These are phyloP conservation scores for Stylosanthes scabra DNA, from an alignment of 331 rosid species.

Conservation along the genomic window DNA sequence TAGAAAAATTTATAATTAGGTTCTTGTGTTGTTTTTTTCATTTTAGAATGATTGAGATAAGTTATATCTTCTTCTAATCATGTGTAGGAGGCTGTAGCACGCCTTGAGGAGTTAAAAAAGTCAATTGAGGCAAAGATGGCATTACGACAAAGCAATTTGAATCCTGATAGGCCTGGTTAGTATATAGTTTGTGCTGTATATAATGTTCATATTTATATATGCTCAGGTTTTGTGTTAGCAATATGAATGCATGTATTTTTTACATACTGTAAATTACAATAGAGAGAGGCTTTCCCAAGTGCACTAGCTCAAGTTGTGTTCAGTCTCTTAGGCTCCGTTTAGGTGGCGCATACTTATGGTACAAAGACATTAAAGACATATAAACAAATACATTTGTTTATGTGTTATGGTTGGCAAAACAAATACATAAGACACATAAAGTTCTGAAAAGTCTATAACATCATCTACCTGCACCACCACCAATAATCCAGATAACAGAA, in stretches of 20 bases:
- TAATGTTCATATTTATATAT: background rate
- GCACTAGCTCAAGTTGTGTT: constrained; percentile 19
- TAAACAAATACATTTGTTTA: too few species aligned
- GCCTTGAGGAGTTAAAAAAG: constrained; percentile 88
- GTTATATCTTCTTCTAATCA: constrained; percentile 9
- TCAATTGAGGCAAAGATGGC: constrained; percentile 87
- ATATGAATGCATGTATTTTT: constrained; percentile 4
- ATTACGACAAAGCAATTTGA: constrained; percentile 90
- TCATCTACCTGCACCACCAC: too few species aligned
- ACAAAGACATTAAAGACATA: too few species aligned
- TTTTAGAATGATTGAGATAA: constrained; percentile 25
- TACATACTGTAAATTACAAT: constrained; percentile 3
- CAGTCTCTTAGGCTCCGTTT: background rate
- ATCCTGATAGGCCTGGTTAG: constrained; percentile 98
- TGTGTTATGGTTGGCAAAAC: too few species aligned
- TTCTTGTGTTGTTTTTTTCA: constrained; percentile 26
- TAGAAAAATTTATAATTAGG: background rate
- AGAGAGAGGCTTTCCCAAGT: background rate
- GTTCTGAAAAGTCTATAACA: too few species aligned
- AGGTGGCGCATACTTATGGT: too few species aligned
- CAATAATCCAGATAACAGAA: too few species aligned
- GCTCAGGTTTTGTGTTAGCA: constrained; percentile 15
- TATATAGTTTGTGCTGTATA: constrained; percentile 13
- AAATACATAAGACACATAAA: too few species aligned
- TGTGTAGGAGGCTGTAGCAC: constrained; percentile 83